Percentiles rank a stretch among this genome's conserved stretches.
phyloP scores from a whole-genome alignment of 108 stramenopile species.

The Nitzschia sp. region DNA sequence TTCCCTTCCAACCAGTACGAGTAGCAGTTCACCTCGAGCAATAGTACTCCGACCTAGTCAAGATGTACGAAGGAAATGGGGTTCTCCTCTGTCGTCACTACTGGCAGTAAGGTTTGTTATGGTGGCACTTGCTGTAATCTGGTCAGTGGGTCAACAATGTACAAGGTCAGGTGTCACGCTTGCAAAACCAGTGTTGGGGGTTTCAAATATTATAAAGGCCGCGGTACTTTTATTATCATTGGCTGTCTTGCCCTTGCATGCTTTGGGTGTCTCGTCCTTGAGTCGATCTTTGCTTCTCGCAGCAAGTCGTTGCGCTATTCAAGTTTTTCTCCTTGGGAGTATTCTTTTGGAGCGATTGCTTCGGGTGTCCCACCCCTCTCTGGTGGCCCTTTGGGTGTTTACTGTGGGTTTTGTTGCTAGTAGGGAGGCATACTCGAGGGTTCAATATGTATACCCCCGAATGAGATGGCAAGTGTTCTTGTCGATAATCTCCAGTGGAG shows the following conservation, averaged over 20 bases:
- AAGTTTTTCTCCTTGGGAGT: constrained; percentile 27
- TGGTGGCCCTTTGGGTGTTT: constrained; percentile 30
- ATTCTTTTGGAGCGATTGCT: constrained; percentile 29
- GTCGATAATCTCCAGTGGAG: constrained; percentile 15
- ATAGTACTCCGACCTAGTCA: too few species aligned
- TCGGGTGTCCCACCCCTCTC: constrained; percentile 7
- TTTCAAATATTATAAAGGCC: constrained; percentile 3
- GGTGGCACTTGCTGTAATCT: too few species aligned
- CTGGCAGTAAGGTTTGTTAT: too few species aligned
- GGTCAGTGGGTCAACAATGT: too few species aligned
- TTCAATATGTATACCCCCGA: constrained; percentile 25
- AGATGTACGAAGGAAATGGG: too few species aligned
- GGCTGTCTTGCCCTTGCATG: constrained; percentile 9
- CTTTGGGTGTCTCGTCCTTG: constrained; percentile 4
- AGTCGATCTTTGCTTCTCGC: constrained; percentile 9
- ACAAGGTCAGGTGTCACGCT: too few species aligned
- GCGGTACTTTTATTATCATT: constrained; percentile 1
- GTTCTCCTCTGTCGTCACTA: too few species aligned
- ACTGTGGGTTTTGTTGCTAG: constrained; percentile 26
- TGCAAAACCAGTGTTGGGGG: not conserved
- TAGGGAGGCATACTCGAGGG: constrained; percentile 21
- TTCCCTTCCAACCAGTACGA: too few species aligned
- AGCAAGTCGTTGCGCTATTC: constrained; percentile 35
- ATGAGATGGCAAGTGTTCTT: constrained; percentile 21
- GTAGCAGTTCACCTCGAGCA: too few species aligned